Base-by-base conservation (phyloP, 148 eudicot genomes). In the Cornus suecica region DNA sequence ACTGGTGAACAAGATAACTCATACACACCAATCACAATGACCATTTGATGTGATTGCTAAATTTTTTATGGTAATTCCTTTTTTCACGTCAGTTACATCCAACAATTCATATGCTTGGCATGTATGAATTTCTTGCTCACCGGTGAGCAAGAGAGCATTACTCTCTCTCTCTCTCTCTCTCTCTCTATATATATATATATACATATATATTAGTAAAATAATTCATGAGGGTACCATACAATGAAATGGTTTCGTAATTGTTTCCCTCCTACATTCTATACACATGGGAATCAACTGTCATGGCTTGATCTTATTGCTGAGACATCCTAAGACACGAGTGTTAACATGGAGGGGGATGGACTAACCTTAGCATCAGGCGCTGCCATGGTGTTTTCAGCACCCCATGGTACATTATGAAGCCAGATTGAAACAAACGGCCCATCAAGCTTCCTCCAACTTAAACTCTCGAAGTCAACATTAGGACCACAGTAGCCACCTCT, bases 351-450 rank as follows among this genome's bases (percentile, higher is more conserved):
- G 24, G 0, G 25, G 16, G 14, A 68, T 42, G 70, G 79, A 68
- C 73, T 28, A 79, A 92, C 97, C 99, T 92, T 87, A 74, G 97
- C 99, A 74, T 92, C 69, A 29, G 99, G 97, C 63, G 97, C 97
- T 60, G 97, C 88, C 92, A 80, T 91, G 63, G 93, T 77, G 79
- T 84, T 78, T 88, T 95, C 94, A 81, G 88, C 71, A 31, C 94
- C 97, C 99, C 99, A 95, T 29, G 93, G 97, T 51, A 95, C 97
- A 76, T 92, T 95, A 73, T 92, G 99, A 79, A 95, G 89, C 99
- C 99, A 95, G 79, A 95, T 65, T 23, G 93, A 92, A 70, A 90
- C 75, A 83, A 94, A 94, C 16, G 98, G 98, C 0, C 98, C 97
- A 28, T 95, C 88, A 70, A 95, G 83, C 79, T 88, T 88, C 72